Evolutionary conservation across 371 early-diverging fungal species (phyloP), one percentile per base, ranked within the genome.

Genomic region (Zychaea mexicana): DNA sequence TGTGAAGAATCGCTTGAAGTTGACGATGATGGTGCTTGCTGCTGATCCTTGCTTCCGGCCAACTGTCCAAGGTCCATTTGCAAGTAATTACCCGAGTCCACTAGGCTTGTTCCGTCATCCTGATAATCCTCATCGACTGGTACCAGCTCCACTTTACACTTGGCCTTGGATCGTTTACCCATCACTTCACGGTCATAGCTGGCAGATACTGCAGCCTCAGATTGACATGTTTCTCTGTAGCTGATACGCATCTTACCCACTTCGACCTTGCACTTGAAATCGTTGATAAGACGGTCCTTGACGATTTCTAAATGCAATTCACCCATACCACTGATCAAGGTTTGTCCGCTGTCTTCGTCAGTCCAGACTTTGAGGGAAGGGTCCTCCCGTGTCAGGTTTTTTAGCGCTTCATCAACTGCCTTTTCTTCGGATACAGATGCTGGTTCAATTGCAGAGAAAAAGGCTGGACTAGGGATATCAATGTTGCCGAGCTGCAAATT

Each of bases 281-380:
- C 93, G 33, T 89, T 89, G 33, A 88, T 46, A 36, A 98, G 76
- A 3, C 97, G 76, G 56, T 94, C 93, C 54, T 85, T 85, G 24
- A 94, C 88, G 19, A 98, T 92, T 57, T 98, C 98, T 24, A 98
- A 73, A 71, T 98, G 98, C 52, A 98, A 83, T 70, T 97, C 98
- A 9, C 98, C 98, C 97, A 97, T 97, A 2, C 98, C 98, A 60
- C 91, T 86, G n/a, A 98, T 74, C 54, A 97, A 69, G 5, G 87
- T 89, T 67, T 98, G 98, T 0, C 96, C 95, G 5, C 95, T 92
- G 53, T 97, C 97, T 42, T 83, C 84, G 65, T 97, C 93, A 8
- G 77, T 77, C 54, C 86, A 73, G 7, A 94, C 79, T 42, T 83
- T 87, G 19, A 98, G 68, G 0, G 94, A 94, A 6, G 98, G 98